Conservation (phyloP, 2,329 filamentous ascomycete genomes). For the Leptographium procerum region DNA sequence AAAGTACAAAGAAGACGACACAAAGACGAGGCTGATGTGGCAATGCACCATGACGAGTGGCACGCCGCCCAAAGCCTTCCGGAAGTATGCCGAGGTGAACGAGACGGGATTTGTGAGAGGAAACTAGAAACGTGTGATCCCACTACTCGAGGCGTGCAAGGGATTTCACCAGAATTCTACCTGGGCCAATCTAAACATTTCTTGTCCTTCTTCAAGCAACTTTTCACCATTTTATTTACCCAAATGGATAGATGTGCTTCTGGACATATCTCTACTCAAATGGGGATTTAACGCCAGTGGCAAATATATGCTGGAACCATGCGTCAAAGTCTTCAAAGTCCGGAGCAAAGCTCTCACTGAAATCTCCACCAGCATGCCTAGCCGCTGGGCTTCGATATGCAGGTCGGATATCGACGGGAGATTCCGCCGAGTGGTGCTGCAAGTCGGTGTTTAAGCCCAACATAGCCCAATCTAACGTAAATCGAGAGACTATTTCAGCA, state of each 20-base stretch:
- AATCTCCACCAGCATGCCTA: neutral
- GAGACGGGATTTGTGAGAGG: constrained; percentile 9
- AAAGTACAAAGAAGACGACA: constrained; percentile 23
- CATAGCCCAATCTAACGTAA: constrained; percentile 11
- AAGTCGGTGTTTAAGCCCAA: constrained; percentile 8
- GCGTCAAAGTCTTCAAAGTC: constrained; percentile 13
- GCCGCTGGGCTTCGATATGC: neutral
- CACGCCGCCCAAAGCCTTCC: constrained; percentile 9
- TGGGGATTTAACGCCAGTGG: neutral
- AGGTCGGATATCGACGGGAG: neutral
- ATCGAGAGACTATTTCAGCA: constrained; percentile 10
- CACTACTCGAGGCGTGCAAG: neutral
- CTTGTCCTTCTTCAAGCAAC: too few relatives aligned
- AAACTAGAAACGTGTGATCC: neutral
- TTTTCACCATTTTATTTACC: neutral
- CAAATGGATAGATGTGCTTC: neutral
- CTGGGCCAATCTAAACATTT: too few relatives aligned
- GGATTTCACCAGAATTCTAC: too few relatives aligned
- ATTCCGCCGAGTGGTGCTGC: neutral
- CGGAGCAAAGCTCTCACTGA: neutral
- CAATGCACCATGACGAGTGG: constrained; percentile 55
- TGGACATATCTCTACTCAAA: neutral
- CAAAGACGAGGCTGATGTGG: constrained; percentile 63
- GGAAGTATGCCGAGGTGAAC: constrained; percentile 7
- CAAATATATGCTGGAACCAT: constrained; percentile 13